Evolutionary conservation across 768 basidiomycete species (phyloP), one percentile per base, ranked within the genome.

Genomic region (Boletus subparvulus): DNA sequence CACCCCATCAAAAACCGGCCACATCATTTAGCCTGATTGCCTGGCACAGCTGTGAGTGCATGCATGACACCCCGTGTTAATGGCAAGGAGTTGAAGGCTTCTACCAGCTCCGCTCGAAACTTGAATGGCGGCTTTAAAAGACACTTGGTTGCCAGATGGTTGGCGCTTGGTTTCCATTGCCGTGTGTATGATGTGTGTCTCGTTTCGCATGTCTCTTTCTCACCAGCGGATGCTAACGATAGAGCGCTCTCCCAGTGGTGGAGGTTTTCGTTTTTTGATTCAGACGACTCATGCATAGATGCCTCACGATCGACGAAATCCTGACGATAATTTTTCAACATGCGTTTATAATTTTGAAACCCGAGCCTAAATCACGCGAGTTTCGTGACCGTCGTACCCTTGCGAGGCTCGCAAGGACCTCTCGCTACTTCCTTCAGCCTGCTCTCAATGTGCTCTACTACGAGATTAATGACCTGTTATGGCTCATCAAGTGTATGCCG

Each of bases 261-360:
- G 28, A 35, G 44, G 55, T 60, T 62, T 45, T 44, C 55, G 9
- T 47, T 58, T 60, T n/a, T 47, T 57, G 16, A 47, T 51, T 59
- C 32, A 8, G 33, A 54, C 56, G 54, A 62, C 65, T 63, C 62
- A 70, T 72, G 69, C 69, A 70, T 62, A 68, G 53, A 72, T 72
- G 71, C 50, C 61, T 70, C 56, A 53, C 53, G 52, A 70, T 70
- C 69, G 61, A 70, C 64, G 69, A 70, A 60, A 71, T 70, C 61
- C n/a, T 70, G 47, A 70, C 61, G 45, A 68, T 65, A 3, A 63
- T 70, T 56, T 70, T 72, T 55, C 70, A 61, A 58, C 64, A 66
- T 66, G 66, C 68, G 7, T 67, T 68, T 45, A 54, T 65, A 19
- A 61, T 65, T 53, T 54, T 47, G 65, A 68, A 69, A 48, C 67